These are phyloP conservation scores for Tylopilus plumbeoviolaceoides DNA, from an alignment of 768 basidiomycete species.

Conservation along the genomic window DNA sequence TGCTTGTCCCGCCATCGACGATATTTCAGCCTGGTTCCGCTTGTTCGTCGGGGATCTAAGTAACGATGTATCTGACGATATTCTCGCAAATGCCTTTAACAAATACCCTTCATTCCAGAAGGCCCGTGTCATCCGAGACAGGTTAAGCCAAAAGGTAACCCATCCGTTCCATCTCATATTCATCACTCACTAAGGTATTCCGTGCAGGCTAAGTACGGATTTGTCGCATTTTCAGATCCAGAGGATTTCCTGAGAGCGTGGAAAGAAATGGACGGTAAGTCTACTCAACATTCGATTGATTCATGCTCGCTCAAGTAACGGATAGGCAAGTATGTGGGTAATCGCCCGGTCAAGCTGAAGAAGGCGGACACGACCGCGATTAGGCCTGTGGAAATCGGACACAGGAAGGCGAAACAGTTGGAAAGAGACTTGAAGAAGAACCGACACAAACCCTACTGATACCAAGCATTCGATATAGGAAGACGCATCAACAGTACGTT, in stretches of 20 bases:
- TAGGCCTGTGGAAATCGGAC: constrained; percentile 89
- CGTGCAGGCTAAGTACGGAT: constrained; percentile 87
- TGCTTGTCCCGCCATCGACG: constrained; percentile 1
- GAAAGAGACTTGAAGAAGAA: constrained; percentile 93
- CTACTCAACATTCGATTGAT: background rate
- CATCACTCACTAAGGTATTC: constrained; percentile 3
- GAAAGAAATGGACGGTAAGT: constrained; percentile 98
- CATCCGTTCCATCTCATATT: background rate
- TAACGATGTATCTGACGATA: constrained; percentile 96
- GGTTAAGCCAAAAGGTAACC: constrained; percentile 84
- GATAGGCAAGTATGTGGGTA: constrained; percentile 95
- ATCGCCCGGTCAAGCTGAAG: constrained; percentile 93
- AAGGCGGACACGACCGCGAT: constrained; percentile 88
- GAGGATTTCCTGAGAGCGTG: constrained; percentile 98
- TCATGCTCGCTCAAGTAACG: constrained; percentile 3
- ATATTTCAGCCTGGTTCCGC: constrained; percentile 82
- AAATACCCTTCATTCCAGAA: constrained; percentile 93
- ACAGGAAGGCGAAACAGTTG: constrained; percentile 85
- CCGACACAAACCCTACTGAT: constrained; percentile 75
- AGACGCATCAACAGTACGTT: constrained; percentile 27
- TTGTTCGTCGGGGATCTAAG: constrained; percentile 97
- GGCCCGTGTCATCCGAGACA: constrained; percentile 91
- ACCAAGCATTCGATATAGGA: background rate
- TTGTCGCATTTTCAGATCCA: constrained; percentile 96
- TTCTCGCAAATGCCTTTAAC: constrained; percentile 88